Evolutionary conservation across 805 yeast genomes (phyloP).

Genomic region (Barnettozyma sucrosica): DNA sequence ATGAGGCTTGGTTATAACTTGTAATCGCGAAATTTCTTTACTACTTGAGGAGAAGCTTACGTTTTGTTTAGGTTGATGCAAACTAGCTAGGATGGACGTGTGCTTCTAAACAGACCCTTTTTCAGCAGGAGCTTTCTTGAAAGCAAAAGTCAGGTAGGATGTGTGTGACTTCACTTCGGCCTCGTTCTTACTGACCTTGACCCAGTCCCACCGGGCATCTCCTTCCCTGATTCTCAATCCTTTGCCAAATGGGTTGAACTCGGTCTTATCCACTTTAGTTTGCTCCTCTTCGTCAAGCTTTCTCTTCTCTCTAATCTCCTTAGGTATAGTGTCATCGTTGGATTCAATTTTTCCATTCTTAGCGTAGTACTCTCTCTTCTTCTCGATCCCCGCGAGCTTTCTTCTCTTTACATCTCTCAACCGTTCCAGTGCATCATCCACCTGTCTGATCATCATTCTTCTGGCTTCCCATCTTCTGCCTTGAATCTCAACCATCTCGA

Average conservation of each 20-base stretch:
- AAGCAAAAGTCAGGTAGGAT: slow-evolving; percentile 88
- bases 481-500: slow-evolving; percentile 89
- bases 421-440: slow-evolving; percentile 76
- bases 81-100: no score
- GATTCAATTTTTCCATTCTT: slow-evolving; percentile 20
- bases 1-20: no score
- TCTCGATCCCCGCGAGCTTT: slow-evolving; percentile 59
- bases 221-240: slow-evolving; percentile 86
- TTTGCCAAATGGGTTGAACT: slow-evolving; percentile 89
- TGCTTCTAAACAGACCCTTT: not conserved
- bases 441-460: slow-evolving; percentile 75
- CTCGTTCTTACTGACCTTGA: slow-evolving; percentile 76
- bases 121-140: slow-evolving; percentile 27
- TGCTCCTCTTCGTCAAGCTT: slow-evolving; percentile 19
- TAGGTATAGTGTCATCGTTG: slow-evolving; percentile 17
- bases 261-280: slow-evolving; percentile 36
- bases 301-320: slow-evolving; percentile 24
- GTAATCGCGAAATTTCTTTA: not conserved
- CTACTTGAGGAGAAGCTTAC: no score
- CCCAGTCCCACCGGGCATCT: slow-evolving; percentile 75
- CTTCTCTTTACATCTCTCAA: slow-evolving; percentile 74
- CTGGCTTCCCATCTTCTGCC: slow-evolving; percentile 86
- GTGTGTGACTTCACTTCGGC: slow-evolving; percentile 89
- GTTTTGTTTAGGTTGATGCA: no score
- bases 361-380: slow-evolving; percentile 34